These are phyloP conservation scores for Thalia dealbata DNA, from an alignment of 176 grass and related monocot genomes.

Conservation along the genomic window DNA sequence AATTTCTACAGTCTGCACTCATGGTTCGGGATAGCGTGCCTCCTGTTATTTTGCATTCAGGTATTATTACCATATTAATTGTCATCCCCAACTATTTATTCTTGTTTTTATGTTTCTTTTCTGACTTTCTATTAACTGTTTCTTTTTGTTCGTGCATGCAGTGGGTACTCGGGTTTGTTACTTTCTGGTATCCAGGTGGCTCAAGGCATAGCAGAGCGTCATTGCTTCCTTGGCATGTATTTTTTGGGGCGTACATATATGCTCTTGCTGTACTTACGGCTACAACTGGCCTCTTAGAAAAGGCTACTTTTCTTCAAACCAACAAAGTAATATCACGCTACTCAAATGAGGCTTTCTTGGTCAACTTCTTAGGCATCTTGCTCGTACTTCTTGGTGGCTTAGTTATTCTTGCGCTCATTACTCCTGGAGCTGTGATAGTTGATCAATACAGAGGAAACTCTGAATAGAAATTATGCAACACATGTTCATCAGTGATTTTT, in stretches of 20 bases:
- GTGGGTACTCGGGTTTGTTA: constrained; percentile 77
- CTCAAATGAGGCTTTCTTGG: constrained; percentile 63
- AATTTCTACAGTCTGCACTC: constrained; percentile 96
- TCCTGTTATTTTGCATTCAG: constrained; percentile 73
- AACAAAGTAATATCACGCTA: constrained; percentile 56
- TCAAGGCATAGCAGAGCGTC: constrained; percentile 57
- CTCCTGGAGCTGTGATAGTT: constrained; percentile 27
- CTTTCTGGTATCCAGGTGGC: constrained; percentile 95
- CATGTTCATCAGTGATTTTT: background rate
- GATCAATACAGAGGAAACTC: constrained; percentile 46
- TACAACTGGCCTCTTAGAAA: constrained; percentile 79
- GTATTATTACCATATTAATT: constrained; percentile 10
- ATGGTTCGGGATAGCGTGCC: constrained; percentile 68
- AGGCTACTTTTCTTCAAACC: constrained; percentile 85
- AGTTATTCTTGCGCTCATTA: constrained; percentile 61
- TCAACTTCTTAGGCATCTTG: constrained; percentile 69
- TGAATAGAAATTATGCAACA: constrained; percentile 29
- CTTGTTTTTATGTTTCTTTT: background rate
- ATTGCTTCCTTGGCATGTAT: constrained; percentile 93
- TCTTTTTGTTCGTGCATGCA: constrained; percentile 27
- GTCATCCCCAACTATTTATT: background rate
- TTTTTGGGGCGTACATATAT: constrained; percentile 70
- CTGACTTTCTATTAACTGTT: background rate
- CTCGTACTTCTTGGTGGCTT: constrained; percentile 44
- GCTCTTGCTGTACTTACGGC: constrained; percentile 63